Evolutionary conservation across 2,329 filamentous ascomycete species (phyloP).

Genomic region (Beauveria asiatica): DNA sequence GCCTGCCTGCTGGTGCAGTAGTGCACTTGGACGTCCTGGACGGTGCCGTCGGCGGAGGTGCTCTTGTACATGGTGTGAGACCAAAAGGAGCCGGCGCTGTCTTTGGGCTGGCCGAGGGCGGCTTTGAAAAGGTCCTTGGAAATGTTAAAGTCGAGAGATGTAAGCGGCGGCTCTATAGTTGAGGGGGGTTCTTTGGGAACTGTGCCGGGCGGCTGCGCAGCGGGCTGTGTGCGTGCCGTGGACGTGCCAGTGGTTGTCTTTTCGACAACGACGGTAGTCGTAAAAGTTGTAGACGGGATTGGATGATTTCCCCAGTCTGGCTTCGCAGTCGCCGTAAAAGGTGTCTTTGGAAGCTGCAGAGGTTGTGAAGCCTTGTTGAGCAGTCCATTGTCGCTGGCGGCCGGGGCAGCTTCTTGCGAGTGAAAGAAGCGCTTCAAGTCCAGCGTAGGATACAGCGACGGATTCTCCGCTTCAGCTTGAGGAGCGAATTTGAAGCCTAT

Average conservation of each 20-base stretch:
- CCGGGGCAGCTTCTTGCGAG: not conserved
- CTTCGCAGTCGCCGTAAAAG: not conserved
- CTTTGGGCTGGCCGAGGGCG: slow-evolving; percentile 38
- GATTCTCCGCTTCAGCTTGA: slow-evolving; percentile 16
- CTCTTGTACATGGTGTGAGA: slow-evolving; percentile 59
- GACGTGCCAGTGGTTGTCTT: not conserved
- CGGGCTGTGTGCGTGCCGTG: not conserved
- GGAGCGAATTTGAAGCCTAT: slow-evolving; percentile 24
- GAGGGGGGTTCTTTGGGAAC: not conserved
- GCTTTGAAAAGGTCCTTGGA: slow-evolving; percentile 35
- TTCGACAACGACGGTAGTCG: not conserved
- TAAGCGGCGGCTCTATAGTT: slow-evolving; percentile 24
- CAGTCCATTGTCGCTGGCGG: not conserved
- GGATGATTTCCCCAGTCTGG: not conserved
- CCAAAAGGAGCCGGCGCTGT: slow-evolving; percentile 52
- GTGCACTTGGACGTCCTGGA: slow-evolving; percentile 56
- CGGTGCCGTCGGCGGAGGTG: slow-evolving; percentile 29
- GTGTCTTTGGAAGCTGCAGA: not conserved
- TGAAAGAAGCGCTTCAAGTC: slow-evolving; percentile 8
- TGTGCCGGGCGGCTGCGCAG: not conserved
- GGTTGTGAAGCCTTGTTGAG: not conserved
- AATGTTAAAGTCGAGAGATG: slow-evolving; percentile 38
- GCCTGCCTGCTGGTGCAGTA: slow-evolving; percentile 64
- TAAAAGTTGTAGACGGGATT: not conserved
- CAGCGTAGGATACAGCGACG: slow-evolving; percentile 18